These are phyloP conservation scores for Mrakia gelida DNA, from an alignment of 768 basidiomycete species.

Conservation along the genomic window DNA sequence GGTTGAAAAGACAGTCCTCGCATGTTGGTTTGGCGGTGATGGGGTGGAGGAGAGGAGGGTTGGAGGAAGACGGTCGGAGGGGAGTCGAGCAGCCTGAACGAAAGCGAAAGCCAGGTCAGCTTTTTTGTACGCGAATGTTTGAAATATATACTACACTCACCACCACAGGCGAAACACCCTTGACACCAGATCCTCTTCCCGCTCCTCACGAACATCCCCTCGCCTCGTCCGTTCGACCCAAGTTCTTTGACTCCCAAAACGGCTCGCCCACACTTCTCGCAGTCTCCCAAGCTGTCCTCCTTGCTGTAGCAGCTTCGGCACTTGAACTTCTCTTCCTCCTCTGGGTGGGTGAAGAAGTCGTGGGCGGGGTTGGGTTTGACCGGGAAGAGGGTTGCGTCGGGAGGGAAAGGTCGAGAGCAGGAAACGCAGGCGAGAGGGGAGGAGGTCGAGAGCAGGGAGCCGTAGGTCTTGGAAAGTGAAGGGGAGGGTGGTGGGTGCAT, in stretches of 20 bases:
- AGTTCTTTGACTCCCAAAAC: conserved; percentile 7
- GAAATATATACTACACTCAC: no score
- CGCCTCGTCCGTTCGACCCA: not conserved
- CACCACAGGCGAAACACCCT: not conserved
- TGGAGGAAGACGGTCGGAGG: not conserved
- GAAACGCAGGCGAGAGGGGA: conserved; percentile 5
- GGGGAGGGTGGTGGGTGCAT: not conserved
- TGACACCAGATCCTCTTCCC: conserved; percentile 11
- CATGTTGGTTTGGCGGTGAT: conserved; percentile 10
- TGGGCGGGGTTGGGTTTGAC: not conserved
- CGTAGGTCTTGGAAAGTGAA: conserved; percentile 8
- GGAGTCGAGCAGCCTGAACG: not conserved
- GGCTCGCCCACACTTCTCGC: not conserved
- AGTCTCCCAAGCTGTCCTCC: conserved; percentile 3
- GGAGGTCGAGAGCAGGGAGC: conserved; percentile 4
- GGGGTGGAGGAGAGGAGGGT: conserved; percentile 7
- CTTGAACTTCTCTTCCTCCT: conserved; percentile 11
- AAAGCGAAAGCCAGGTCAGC: not conserved
- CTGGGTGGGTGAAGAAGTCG: conserved; percentile 3
- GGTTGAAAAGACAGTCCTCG: conserved; percentile 12
- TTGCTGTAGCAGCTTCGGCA: conserved; percentile 2
- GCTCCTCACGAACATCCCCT: conserved; percentile 7
- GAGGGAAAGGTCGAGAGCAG: conserved; percentile 3
- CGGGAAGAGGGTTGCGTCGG: conserved; percentile 9
- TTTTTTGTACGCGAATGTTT: no score